Percentiles rank a stretch among this genome's conserved stretches.
These are phyloP conservation scores for Xylariaceae sp. DNA, from an alignment of 2,329 filamentous ascomycete species.

Conservation along the genomic window DNA sequence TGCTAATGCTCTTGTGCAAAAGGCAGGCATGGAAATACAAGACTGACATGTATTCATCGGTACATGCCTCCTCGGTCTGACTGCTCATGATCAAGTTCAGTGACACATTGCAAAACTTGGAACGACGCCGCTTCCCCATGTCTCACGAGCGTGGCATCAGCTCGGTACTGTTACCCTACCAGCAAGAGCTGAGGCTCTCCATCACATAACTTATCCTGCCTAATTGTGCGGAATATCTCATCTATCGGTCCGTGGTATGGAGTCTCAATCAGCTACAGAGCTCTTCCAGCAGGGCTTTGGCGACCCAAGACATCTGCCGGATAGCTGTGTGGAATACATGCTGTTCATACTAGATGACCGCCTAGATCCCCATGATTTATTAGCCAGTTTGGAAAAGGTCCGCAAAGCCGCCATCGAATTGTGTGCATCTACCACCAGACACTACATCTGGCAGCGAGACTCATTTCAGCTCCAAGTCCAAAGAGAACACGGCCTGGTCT, in stretches of 20 bases:
- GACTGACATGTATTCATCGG: too few relatives aligned
- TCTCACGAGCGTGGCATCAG: too few relatives aligned
- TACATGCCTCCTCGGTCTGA: too few relatives aligned
- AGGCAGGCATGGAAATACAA: too few relatives aligned
- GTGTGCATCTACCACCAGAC: conserved; percentile 61
- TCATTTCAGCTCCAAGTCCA: conserved; percentile 66
- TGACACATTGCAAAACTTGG: too few relatives aligned
- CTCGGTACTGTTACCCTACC: too few relatives aligned
- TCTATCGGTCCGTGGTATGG: conserved; percentile 17
- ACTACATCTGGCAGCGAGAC: conserved; percentile 95
- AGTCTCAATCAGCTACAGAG: conserved; percentile 22
- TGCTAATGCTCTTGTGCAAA: too few relatives aligned
- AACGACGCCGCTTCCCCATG: too few relatives aligned
- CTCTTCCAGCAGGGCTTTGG: conserved; percentile 28
- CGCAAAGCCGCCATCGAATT: conserved; percentile 65
- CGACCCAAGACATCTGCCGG: conserved; percentile 52
- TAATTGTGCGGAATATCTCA: too few relatives aligned
- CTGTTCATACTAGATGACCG: conserved; percentile 65
- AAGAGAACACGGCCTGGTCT: conserved; percentile 52
- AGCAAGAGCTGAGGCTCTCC: too few relatives aligned
- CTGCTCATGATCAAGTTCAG: too few relatives aligned
- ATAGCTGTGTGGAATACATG: conserved; percentile 83
- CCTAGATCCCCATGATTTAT: conserved; percentile 52
- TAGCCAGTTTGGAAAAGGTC: conserved; percentile 65
- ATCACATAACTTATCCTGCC: too few relatives aligned